Base-by-base conservation (phyloP, 495 filamentous ascomycete species). In the Pseudomonodictys pantanalensis region DNA sequence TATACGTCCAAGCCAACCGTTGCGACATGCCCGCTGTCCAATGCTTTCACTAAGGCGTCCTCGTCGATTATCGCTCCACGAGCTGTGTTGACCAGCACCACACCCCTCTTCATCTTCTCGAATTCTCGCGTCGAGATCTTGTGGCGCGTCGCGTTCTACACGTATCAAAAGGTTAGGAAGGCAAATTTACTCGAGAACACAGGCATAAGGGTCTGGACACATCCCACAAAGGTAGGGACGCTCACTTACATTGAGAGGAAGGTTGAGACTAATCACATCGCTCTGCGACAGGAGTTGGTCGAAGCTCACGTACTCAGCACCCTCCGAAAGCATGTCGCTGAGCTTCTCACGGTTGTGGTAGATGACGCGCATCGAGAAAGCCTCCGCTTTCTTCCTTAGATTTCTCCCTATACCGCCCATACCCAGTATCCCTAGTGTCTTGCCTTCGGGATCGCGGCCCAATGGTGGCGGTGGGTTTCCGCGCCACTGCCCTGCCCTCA, bases 231-330 rank as follows among this genome's bases (percentile, higher is more conserved):
- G 26, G 45, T 30, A 41, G 38, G n/a, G 18, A 12, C 10, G 24
- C 47, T 46, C 45, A 76, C 80, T 75, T 64, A 88, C 86, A 73
- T 90, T 90, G 69, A 90, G 73, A 11, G 87, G 87, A 62, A 90
- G 69, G 69, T 91, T 90, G 76, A 92, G 69, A 69, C 86, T 89
- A 44, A 92, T 69, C 29, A 91, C 86, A 73, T 92, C 88, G 69
- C 84, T 86, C 52, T 68, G 78, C 22, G 66, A 68, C 51, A 91
- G 71, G 58, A 91, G 68, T 54, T 85, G 81, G 39, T 90, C 86
- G 64, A 90, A 88, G 15, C 76, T 72, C 10, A 90, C 85, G 69
- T 87, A 89, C 57, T 83, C 70, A 8, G 85, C 87, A 4, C 81
- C 86, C 0, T 59, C 82, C 1, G 79, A 73, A 56, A 83, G 58